Evolutionary conservation across 768 basidiomycete genomes (phyloP).

Genomic region (Neoboletus magnificus): DNA sequence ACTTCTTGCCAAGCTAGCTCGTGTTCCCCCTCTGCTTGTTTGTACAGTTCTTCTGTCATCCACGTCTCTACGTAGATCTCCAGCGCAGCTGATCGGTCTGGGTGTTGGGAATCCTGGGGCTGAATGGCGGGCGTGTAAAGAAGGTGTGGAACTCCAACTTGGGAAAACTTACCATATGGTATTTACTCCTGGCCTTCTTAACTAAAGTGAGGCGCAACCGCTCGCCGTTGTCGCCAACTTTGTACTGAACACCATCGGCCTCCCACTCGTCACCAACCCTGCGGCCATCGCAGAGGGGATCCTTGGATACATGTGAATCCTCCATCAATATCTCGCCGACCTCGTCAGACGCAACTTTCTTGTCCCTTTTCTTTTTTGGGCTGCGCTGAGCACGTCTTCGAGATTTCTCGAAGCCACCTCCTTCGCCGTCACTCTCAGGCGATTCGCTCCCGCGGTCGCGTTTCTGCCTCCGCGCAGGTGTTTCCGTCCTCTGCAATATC

Average conservation of each 20-base stretch:
- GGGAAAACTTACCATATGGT: conserved; percentile 62
- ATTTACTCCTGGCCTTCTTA: conserved; percentile 67
- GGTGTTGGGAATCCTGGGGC: conserved; percentile 78
- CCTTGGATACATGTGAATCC: conserved; percentile 45
- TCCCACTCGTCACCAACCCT: conserved; percentile 78
- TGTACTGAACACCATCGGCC: conserved; percentile 63
- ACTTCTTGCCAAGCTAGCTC: conserved; percentile 71
- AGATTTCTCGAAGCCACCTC: conserved; percentile 9
- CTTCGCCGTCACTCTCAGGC: conserved; percentile 33
- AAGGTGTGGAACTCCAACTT: neutral
- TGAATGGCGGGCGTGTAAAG: conserved; percentile 29
- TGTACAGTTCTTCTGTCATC: conserved; percentile 74
- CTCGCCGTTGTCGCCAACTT: conserved; percentile 67
- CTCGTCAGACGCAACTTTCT: conserved; percentile 40
- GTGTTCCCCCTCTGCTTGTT: conserved; percentile 55
- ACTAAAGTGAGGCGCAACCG: conserved; percentile 67
- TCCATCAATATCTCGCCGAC: conserved; percentile 48
- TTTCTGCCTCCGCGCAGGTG: conserved; percentile 54
- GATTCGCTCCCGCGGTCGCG: conserved; percentile 58
- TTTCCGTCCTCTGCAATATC: conserved; percentile 49
- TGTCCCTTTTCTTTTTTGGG: conserved; percentile 54
- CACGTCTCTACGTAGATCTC: conserved; percentile 77
- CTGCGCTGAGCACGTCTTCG: conserved; percentile 4
- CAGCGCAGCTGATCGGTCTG: conserved; percentile 63
- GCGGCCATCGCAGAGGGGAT: conserved; percentile 52